These are phyloP conservation scores for Tetragonia tetragonoides DNA, from an alignment of 148 eudicot species.

Conservation along the genomic window DNA sequence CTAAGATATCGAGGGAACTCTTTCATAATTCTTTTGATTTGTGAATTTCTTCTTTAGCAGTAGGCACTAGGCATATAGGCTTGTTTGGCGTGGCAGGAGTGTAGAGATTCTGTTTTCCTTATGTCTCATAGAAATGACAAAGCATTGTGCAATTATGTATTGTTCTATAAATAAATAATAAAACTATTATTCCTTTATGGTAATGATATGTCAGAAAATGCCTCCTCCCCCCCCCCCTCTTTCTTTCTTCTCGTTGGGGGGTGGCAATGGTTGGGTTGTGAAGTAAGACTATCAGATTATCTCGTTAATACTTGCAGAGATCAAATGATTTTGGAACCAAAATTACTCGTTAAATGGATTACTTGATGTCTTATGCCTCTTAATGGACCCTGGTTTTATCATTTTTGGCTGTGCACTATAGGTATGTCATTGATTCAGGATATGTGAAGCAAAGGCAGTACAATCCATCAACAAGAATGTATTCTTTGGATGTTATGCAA, in stretches of 20 bases:
- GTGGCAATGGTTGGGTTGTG: not conserved
- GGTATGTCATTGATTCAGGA: slow-evolving; percentile 95
- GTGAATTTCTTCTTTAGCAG: not conserved
- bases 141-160: not conserved
- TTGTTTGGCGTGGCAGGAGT: not conserved
- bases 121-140: not conserved
- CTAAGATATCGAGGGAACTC: not conserved
- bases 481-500: slow-evolving; percentile 86
- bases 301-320: not conserved
- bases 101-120: not conserved
- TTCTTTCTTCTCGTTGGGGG: not conserved
- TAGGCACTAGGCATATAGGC: not conserved
- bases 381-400: not conserved
- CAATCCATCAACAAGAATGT: slow-evolving; percentile 94
- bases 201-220: not conserved
- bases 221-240: not conserved
- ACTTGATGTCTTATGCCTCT: not conserved
- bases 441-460: slow-evolving; percentile 95
- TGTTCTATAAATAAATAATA: not conserved
- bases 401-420: slow-evolving; percentile 25
- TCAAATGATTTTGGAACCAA: not conserved
- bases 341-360: not conserved
- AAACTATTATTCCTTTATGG: not conserved
- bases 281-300: not conserved
- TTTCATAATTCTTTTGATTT: not conserved